phyloP scores from a whole-genome alignment of 2,329 filamentous ascomycete genomes.

The Blastomyces gilchristii region DNA sequence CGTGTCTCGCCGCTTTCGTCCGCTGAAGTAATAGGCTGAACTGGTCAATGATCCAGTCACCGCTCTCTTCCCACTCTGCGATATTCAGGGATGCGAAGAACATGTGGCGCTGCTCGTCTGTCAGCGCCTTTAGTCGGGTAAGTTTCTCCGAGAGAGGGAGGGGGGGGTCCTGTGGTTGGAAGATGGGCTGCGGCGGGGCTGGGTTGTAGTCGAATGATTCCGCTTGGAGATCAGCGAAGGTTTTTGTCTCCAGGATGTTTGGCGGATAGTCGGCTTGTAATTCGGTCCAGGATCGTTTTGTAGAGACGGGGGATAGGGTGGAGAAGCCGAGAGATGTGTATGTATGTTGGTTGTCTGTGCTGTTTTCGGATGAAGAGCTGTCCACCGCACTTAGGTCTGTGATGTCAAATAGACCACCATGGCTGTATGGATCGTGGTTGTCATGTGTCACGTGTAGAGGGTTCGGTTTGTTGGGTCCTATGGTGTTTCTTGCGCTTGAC shows the following conservation, averaged over 20 bases:
- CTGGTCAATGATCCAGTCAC: slow-evolving; percentile 49
- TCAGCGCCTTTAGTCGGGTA: slow-evolving; percentile 27
- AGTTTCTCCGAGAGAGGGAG: slow-evolving; percentile 29
- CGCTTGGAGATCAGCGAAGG: slow-evolving; percentile 39
- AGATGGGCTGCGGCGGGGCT: slow-evolving; percentile 19
- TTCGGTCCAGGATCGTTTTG: slow-evolving; percentile 21
- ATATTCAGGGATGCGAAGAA: slow-evolving; percentile 46
- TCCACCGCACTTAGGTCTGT: slow-evolving; percentile 17
- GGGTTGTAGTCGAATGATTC: slow-evolving; percentile 42
- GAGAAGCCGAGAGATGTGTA: slow-evolving; percentile 19
- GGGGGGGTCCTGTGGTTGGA: slow-evolving; percentile 18
- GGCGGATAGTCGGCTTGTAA: slow-evolving; percentile 41
- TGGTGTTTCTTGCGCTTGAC: background rate
- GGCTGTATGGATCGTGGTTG: slow-evolving; percentile 2
- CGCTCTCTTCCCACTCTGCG: slow-evolving; percentile 51
- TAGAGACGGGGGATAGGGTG: slow-evolving; percentile 20
- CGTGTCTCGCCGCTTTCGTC: slow-evolving; percentile 43
- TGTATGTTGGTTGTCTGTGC: slow-evolving; percentile 9
- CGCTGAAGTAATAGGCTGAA: slow-evolving; percentile 43
- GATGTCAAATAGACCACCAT: slow-evolving; percentile 15
- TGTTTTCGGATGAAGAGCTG: slow-evolving; percentile 10
- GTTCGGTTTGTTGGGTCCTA: slow-evolving; percentile 12
- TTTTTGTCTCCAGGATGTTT: slow-evolving; percentile 36
- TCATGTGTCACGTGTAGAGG: background rate
- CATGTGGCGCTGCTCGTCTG: slow-evolving; percentile 32